Percentiles rank a stretch among this genome's conserved stretches.
Evolutionary conservation across 768 basidiomycete genomes (phyloP).

Genomic region (Suillus plorans): DNA sequence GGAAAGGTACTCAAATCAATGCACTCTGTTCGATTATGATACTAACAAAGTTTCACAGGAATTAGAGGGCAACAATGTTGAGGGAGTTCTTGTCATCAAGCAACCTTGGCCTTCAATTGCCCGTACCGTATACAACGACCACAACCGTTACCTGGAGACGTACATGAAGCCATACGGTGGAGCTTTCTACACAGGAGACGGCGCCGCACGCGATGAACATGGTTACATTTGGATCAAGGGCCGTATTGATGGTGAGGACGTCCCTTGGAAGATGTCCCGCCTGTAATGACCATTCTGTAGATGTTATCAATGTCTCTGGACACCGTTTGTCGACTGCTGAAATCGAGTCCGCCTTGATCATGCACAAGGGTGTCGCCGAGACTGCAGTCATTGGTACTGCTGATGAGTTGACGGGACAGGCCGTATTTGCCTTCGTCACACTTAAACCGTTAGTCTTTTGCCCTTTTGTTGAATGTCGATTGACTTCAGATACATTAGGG

Average conservation of each 20-base stretch:
- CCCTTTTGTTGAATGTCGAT: background rate
- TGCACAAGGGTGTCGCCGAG: constrained; percentile 94
- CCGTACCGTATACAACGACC: constrained; percentile 88
- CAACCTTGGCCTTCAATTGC: constrained; percentile 96
- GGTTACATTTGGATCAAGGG: constrained; percentile 99
- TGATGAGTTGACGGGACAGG: constrained; percentile 90
- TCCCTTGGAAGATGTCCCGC: constrained; percentile 7
- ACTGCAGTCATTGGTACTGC: constrained; percentile 89
- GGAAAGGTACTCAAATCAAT: constrained; percentile 51
- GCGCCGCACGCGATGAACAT: constrained; percentile 89
- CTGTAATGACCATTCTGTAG: constrained; percentile 34
- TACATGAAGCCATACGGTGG: constrained; percentile 90
- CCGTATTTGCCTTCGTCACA: constrained; percentile 92
- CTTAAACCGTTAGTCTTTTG: constrained; percentile 78
- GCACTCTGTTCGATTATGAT: background rate
- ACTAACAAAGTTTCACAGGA: constrained; percentile 37
- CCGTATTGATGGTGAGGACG: constrained; percentile 78
- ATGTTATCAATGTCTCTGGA: constrained; percentile 98
- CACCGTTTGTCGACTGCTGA: constrained; percentile 97
- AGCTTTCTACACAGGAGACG: constrained; percentile 96
- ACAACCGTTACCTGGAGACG: constrained; percentile 79
- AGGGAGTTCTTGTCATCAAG: constrained; percentile 87
- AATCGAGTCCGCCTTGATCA: constrained; percentile 94
- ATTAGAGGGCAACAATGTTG: constrained; percentile 77
- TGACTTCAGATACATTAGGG: constrained; percentile 39